Evolutionary conservation across 129 eudicot species (phyloP).

Genomic region (Solidago caesia): DNA sequence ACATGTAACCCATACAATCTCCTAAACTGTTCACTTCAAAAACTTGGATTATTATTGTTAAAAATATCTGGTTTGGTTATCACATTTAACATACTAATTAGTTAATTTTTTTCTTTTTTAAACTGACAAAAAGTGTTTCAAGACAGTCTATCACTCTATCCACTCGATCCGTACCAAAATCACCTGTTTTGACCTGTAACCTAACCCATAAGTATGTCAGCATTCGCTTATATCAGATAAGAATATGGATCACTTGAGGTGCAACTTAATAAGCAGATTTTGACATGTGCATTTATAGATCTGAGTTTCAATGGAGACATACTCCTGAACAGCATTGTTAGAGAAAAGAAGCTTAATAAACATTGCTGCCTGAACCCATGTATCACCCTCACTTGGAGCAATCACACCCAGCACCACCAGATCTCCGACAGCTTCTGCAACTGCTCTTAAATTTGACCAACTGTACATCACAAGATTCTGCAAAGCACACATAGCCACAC

Average conservation of each 20-base stretch:
- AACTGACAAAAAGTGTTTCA: too few species aligned
- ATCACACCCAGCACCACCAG: conserved; percentile 89
- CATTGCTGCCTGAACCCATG: conserved; percentile 95
- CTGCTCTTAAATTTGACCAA: conserved; percentile 93
- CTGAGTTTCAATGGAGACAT: conserved; percentile 96
- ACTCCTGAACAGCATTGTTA: conserved; percentile 86
- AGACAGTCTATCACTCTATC: too few species aligned
- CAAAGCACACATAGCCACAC: conserved; percentile 96
- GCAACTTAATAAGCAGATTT: conserved; percentile 11
- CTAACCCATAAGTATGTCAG: too few species aligned
- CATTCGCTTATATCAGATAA: too few species aligned
- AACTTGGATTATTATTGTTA: too few species aligned
- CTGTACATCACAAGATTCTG: conserved; percentile 99
- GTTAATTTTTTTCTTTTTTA: too few species aligned
- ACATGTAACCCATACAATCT: too few species aligned
- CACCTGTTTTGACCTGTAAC: too few species aligned
- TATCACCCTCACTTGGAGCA: conserved; percentile 85
- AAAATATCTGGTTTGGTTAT: too few species aligned
- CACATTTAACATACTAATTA: too few species aligned
- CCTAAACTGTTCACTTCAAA: too few species aligned
- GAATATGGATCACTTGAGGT: neutral
- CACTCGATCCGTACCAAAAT: too few species aligned
- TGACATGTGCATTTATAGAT: conserved; percentile 66
- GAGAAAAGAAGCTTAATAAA: conserved; percentile 86
- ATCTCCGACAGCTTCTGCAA: conserved; percentile 98